A percentile compares a stretch with the other conserved stretches of the same genome.
phyloP scores from a whole-genome alignment of 2,329 filamentous ascomycete species.

The Ophiostoma perfectum region DNA sequence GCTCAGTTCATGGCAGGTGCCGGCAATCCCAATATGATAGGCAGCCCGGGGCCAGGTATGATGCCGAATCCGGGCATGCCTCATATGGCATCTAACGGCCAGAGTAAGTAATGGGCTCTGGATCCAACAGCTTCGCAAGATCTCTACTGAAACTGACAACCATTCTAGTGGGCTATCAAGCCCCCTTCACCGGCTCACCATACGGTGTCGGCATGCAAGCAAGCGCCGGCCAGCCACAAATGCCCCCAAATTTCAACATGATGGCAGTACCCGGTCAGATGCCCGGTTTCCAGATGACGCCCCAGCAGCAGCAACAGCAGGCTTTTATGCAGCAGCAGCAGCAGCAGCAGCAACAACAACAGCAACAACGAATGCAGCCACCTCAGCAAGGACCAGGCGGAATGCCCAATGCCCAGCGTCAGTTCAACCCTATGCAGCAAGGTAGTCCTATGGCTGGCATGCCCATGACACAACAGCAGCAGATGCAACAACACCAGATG shows the following conservation, averaged over 20 bases:
- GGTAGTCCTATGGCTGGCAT: slow-evolving; percentile 35
- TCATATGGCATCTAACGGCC: slow-evolving; percentile 54
- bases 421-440: slow-evolving; percentile 36
- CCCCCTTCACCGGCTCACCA: slow-evolving; percentile 52
- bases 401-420: slow-evolving; percentile 38
- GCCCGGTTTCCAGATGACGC: slow-evolving; percentile 52
- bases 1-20: slow-evolving; percentile 39
- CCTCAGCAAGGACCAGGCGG: slow-evolving; percentile 34
- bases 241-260: slow-evolving; percentile 49
- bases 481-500: slow-evolving; percentile 31
- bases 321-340: slow-evolving; percentile 36
- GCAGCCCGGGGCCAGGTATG: slow-evolving; percentile 52
- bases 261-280: slow-evolving; percentile 45
- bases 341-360: slow-evolving; percentile 30
- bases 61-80: slow-evolving; percentile 58
- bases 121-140: not conserved
- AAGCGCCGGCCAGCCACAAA: slow-evolving; percentile 45
- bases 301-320: slow-evolving; percentile 38
- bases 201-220: slow-evolving; percentile 51
- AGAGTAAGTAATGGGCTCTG: slow-evolving; percentile 45
- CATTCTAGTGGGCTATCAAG: slow-evolving; percentile 50
- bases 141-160: not conserved
- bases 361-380: slow-evolving; percentile 30
- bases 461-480: slow-evolving; percentile 36
- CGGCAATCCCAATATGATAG: slow-evolving; percentile 51